phyloP scores from a whole-genome alignment of 2,329 filamentous ascomycete genomes.

The Botrytis tulipae region DNA sequence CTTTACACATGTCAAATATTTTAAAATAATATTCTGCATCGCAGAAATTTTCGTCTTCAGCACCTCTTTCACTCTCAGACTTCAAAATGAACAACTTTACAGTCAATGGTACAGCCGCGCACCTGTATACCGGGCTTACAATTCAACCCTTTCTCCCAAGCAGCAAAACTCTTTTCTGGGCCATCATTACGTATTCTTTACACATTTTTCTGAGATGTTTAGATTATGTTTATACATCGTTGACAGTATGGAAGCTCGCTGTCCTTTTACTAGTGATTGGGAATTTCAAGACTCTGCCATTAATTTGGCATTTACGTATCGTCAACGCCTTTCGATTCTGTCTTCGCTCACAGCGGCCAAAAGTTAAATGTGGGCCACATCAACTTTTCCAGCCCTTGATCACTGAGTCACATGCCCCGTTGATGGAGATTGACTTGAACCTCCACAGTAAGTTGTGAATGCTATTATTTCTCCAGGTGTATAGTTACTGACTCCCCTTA shows the following conservation, averaged over 20 bases:
- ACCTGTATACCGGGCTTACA: not conserved
- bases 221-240: not conserved
- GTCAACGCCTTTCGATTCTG: conserved; percentile 45
- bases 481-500: conserved; percentile 5
- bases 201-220: not conserved
- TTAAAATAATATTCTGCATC: conserved; percentile 26
- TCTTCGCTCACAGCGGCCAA: conserved; percentile 45
- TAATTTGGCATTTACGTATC: conserved; percentile 59
- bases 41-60: not conserved
- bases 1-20: conserved; percentile 2
- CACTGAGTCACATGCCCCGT: conserved; percentile 57
- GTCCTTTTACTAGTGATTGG: conserved; percentile 44
- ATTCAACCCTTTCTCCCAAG: not conserved
- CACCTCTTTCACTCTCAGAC: not conserved
- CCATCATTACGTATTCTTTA: not conserved
- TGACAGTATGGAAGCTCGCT: conserved; percentile 1
- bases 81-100: conserved; percentile 4
- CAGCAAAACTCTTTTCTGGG: not conserved
- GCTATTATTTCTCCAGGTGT: no score
- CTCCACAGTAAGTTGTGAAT: conserved; percentile 49
- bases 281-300: conserved; percentile 59
- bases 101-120: not conserved
- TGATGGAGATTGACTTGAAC: conserved; percentile 70
- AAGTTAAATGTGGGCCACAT: conserved; percentile 45
- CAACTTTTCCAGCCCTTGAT: conserved; percentile 64